These are phyloP conservation scores for Diplodia seriata DNA, from an alignment of 2,329 filamentous ascomycete genomes.

Conservation along the genomic window DNA sequence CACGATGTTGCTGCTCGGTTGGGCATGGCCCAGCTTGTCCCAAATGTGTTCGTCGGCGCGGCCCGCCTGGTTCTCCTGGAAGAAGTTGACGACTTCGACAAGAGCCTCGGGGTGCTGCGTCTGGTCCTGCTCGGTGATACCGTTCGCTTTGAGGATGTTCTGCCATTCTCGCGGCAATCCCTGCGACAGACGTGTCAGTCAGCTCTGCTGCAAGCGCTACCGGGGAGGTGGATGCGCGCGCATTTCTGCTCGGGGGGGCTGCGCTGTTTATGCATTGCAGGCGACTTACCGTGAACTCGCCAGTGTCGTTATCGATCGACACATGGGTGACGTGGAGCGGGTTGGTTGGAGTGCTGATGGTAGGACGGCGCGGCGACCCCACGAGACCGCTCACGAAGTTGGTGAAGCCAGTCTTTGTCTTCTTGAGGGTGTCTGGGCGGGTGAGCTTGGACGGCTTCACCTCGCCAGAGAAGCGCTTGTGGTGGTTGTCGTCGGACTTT, in stretches of 20 bases:
- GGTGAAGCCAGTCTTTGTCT: conserved; percentile 49
- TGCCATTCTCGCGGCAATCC: conserved; percentile 98
- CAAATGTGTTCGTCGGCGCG: conserved; percentile 85
- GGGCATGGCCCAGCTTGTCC: conserved; percentile 94
- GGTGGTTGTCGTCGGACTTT: conserved; percentile 41
- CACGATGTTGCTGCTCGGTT: conserved; percentile 53
- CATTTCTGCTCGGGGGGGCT: neutral
- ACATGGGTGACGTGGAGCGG: conserved; percentile 98
- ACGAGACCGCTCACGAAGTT: conserved; percentile 51
- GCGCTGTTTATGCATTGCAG: conserved; percentile 31
- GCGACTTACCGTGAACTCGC: conserved; percentile 83
- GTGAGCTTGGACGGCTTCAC: conserved; percentile 43
- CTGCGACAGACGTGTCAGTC: conserved; percentile 53
- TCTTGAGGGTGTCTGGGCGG: conserved; percentile 47
- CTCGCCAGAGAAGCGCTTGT: conserved; percentile 51
- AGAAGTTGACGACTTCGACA: conserved; percentile 94
- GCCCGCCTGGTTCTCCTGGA: conserved; percentile 88
- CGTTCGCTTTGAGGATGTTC: conserved; percentile 90
- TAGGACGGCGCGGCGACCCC: conserved; percentile 80
- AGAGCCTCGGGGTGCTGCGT: conserved; percentile 95
- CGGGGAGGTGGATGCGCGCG: neutral
- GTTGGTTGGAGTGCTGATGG: conserved; percentile 97
- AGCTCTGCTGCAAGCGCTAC: neutral
- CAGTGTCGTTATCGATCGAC: conserved; percentile 93
- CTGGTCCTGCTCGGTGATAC: conserved; percentile 94